Evolutionary conservation across 768 basidiomycete species (phyloP), one percentile per base, ranked within the genome.

Genomic region (Trametes punicea): DNA sequence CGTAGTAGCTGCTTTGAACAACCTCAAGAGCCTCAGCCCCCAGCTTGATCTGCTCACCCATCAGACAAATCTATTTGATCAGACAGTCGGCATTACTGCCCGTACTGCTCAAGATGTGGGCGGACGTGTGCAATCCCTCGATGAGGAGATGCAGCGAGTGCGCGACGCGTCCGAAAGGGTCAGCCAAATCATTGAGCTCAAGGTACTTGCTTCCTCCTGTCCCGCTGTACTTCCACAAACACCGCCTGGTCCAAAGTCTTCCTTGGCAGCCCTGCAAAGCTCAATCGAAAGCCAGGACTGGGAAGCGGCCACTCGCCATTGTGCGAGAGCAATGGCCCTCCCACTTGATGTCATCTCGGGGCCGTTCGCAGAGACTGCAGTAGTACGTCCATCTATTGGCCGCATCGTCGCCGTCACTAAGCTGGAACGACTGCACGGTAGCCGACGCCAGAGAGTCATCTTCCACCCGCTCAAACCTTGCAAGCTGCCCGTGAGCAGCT

Each of bases 231-330:
- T 41, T 57, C n/a, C 15, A n/a, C 55, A 41, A 36, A 8, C 34
- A 79, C 76, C 71, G 74, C 9, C 79, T 9, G 70, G 74, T 10
- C 4, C 11, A 7, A 74, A 93, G 81, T 81, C 81, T 0, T 87
- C 96, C 1, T 71, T 89, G 39, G 69, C 75, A 4, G 78, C 77
- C 20, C 70, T 87, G 13, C 76, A 81, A 42, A 63, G 74, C 9
- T 73, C 82, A 13, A 94, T 98, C 27, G 85, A 88, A 27, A 76
- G 74, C 41, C 82, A 90, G 62, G 97, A 98, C 65, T 99, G 97
- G 97, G 97, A 99, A 69, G 82, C 90, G 2, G 97, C 97, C 3
- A 85, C 94, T 0, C 80, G 93, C 55, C 88, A 93, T 65, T 96
- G 95, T 71, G 85, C 90, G 29, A 78, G 93, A 20, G 96, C 94